These are phyloP conservation scores for Ustilago crameri DNA, from an alignment of 1,284 basidiomycete genomes.

Conservation along the genomic window DNA sequence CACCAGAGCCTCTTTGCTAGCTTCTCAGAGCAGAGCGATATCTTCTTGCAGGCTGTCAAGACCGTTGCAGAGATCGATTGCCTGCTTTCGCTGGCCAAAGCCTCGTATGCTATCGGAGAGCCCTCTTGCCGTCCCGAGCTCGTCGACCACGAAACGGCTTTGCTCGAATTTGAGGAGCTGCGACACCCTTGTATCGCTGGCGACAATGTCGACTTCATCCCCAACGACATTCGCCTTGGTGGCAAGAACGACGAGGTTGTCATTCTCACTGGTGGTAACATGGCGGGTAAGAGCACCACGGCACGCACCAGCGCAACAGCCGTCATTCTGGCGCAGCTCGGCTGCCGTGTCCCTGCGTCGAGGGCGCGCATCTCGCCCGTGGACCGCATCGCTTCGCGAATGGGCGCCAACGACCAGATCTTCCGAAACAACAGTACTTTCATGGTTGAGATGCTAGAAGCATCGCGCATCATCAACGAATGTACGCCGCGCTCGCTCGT, in stretches of 20 bases:
- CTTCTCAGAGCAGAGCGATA: constrained; percentile 80
- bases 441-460: constrained; percentile 68
- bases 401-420: constrained; percentile 79
- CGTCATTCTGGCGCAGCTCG: constrained; percentile 95
- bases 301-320: constrained; percentile 97
- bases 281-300: constrained; percentile 72
- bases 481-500: constrained; percentile 67
- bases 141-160: constrained; percentile 80
- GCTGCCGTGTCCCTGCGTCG: constrained; percentile 93
- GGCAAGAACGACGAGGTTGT: constrained; percentile 81
- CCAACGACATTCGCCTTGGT: constrained; percentile 91
- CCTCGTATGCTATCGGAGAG: constrained; percentile 87
- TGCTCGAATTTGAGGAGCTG: constrained; percentile 81
- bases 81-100: constrained; percentile 88
- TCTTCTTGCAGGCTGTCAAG: constrained; percentile 68
- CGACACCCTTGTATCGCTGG: constrained; percentile 78
- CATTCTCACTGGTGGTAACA: constrained; percentile 93
- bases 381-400: constrained; percentile 93
- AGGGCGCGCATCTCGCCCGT: constrained; percentile 86
- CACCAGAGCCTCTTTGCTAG: constrained; percentile 73
- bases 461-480: constrained; percentile 64
- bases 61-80: constrained; percentile 90
- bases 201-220: constrained; percentile 80
- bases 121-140: constrained; percentile 91
- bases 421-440: constrained; percentile 67